phyloP scores from a whole-genome alignment of 1,284 basidiomycete species.

The Apiotrichum gamsii region DNA sequence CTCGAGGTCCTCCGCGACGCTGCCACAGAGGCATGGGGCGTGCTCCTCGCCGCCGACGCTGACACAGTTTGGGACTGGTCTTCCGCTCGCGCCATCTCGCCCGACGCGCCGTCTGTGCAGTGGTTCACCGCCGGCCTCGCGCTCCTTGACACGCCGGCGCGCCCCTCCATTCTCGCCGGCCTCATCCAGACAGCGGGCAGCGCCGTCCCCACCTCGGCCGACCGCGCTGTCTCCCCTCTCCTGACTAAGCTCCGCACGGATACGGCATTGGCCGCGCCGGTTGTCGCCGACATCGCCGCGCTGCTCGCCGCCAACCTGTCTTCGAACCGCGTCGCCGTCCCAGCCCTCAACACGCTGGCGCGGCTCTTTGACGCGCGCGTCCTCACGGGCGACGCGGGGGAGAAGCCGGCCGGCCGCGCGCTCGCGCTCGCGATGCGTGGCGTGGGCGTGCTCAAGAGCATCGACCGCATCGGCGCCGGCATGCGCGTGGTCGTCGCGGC shows the following conservation, averaged over 20 bases:
- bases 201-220: constrained; percentile 60
- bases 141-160: constrained; percentile 7
- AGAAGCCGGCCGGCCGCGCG: constrained; percentile 1
- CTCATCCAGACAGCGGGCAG: constrained; percentile 70
- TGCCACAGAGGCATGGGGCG: constrained; percentile 58
- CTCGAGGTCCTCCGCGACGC: constrained; percentile 81
- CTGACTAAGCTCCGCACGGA: constrained; percentile 48
- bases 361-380: constrained; percentile 59
- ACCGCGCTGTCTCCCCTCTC: constrained; percentile 60
- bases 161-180: constrained; percentile 59
- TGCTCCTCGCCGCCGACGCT: constrained; percentile 6
- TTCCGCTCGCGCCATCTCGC: constrained; percentile 1
- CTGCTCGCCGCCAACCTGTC: constrained; percentile 51
- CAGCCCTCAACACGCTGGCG: constrained; percentile 67
- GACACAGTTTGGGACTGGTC: constrained; percentile 10
- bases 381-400: neutral
- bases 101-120: constrained; percentile 40
- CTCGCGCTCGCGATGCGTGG: constrained; percentile 17
- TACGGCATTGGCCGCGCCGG: constrained; percentile 51
- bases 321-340: constrained; percentile 67
- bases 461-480: constrained; percentile 65
- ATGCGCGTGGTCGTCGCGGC: constrained; percentile 62
- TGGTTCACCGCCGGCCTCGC: constrained; percentile 13
- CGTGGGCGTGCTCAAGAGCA: constrained; percentile 58
- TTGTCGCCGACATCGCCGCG: constrained; percentile 56